Conservation (phyloP, 768 basidiomycete genomes). For the Hygrocybe punicea region DNA sequence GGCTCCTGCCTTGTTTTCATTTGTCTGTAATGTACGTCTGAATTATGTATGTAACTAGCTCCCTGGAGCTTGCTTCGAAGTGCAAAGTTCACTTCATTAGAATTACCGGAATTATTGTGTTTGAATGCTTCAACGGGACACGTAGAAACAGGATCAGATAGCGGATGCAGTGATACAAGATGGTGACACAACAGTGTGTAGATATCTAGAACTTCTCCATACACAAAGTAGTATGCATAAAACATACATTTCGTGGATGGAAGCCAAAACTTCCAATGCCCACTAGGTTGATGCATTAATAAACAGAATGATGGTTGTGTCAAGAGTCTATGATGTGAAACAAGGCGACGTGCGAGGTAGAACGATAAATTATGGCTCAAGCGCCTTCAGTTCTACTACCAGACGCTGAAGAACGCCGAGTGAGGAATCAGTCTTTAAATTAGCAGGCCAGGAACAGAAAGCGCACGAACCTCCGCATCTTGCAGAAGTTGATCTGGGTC, state of each 20-base stretch:
- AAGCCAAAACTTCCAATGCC: no score
- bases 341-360: neutral
- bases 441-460: neutral
- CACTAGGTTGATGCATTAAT: neutral
- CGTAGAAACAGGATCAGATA: no score
- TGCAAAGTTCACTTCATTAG: no score
- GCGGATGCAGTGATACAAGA: no score
- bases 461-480: constrained; percentile 54
- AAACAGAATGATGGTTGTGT: neutral
- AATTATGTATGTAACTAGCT: no score
- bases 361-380: neutral
- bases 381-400: neutral
- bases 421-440: neutral
- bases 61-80: no score
- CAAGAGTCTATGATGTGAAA: neutral
- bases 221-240: neutral
- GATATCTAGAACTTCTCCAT: no score
- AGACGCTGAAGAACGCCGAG: constrained; percentile 57
- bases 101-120: no score
- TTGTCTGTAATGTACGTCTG: no score
- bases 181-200: no score
- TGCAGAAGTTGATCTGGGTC: constrained; percentile 46
- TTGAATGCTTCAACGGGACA: no score
- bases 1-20: no score
- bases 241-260: neutral